Conservation (phyloP, 208 protist species). For the Lotmaria passim region DNA sequence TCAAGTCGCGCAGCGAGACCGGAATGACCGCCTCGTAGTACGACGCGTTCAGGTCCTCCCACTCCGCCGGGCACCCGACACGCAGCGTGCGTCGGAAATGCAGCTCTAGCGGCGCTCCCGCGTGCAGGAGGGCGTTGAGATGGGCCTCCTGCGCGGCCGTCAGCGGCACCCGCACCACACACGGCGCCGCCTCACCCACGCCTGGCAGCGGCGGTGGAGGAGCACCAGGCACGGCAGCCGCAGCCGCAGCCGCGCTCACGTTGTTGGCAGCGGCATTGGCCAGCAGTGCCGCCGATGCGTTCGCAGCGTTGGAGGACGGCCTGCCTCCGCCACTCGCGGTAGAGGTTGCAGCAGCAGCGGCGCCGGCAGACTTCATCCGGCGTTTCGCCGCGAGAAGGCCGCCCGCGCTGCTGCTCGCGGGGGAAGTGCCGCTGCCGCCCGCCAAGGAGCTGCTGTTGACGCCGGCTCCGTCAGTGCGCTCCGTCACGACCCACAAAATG, state of each 20-base stretch:
- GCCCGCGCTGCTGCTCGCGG: neutral
- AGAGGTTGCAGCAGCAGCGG: neutral
- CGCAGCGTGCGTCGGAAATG: conserved; percentile 68
- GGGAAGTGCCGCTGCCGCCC: neutral
- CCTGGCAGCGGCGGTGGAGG: conserved; percentile 48
- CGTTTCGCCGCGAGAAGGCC: conserved; percentile 23
- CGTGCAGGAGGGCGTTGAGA: conserved; percentile 55
- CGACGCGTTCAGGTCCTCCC: conserved; percentile 82
- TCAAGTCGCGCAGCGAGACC: conserved; percentile 50
- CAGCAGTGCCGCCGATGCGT: neutral
- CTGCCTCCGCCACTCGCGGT: neutral
- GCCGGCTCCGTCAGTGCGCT: conserved; percentile 16
- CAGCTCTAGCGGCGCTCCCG: conserved; percentile 57
- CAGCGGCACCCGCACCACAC: conserved; percentile 80
- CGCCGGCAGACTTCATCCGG: conserved; percentile 30
- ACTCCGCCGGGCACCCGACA: conserved; percentile 67
- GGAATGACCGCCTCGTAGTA: conserved; percentile 71
- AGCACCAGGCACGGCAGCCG: conserved; percentile 22
- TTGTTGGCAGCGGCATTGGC: neutral
- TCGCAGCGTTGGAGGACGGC: neutral
- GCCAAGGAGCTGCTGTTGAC: conserved; percentile 7
- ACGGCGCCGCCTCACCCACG: conserved; percentile 57
- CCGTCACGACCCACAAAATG: conserved; percentile 46
- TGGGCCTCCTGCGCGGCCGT: conserved; percentile 47
- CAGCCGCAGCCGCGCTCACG: conserved; percentile 11